Conservation (phyloP, 768 basidiomycete genomes). For the Kwoniella sp. region DNA sequence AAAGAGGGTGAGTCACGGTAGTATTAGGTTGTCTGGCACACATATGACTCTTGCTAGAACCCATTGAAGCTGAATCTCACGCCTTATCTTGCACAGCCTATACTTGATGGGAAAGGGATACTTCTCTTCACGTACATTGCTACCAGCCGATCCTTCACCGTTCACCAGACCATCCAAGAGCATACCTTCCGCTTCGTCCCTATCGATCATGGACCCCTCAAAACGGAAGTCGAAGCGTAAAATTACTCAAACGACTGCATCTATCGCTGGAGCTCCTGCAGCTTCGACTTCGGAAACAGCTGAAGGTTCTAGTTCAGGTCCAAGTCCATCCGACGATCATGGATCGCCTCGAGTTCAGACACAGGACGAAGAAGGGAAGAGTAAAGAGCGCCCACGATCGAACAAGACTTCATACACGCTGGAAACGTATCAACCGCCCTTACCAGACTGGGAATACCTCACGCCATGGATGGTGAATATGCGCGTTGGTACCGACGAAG, state of each 20-base stretch:
- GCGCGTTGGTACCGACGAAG: constrained; percentile 46
- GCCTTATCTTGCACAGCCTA: too few relatives aligned
- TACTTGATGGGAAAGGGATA: constrained; percentile 46
- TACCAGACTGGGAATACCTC: constrained; percentile 45
- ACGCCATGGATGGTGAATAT: constrained; percentile 53
- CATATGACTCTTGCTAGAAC: too few relatives aligned
- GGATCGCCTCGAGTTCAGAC: neutral
- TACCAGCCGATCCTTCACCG: constrained; percentile 46
- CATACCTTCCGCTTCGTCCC: constrained; percentile 37
- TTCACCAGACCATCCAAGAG: constrained; percentile 39
- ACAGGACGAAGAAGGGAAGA: neutral
- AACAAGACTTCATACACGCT: constrained; percentile 47
- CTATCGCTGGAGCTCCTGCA: neutral
- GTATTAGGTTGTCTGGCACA: neutral
- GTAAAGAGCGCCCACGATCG: constrained; percentile 3
- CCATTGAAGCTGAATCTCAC: too few relatives aligned
- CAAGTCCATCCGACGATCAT: neutral
- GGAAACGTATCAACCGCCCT: constrained; percentile 43
- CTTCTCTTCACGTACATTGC: constrained; percentile 39
- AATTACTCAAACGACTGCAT: neutral
- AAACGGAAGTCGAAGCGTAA: neutral
- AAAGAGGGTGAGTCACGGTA: constrained; percentile 35
- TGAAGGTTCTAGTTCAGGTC: neutral
- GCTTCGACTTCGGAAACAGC: neutral
- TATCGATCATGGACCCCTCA: constrained; percentile 10